Conservation (phyloP, 1,284 basidiomycete species). For the Fomitiporia mediterranea region DNA sequence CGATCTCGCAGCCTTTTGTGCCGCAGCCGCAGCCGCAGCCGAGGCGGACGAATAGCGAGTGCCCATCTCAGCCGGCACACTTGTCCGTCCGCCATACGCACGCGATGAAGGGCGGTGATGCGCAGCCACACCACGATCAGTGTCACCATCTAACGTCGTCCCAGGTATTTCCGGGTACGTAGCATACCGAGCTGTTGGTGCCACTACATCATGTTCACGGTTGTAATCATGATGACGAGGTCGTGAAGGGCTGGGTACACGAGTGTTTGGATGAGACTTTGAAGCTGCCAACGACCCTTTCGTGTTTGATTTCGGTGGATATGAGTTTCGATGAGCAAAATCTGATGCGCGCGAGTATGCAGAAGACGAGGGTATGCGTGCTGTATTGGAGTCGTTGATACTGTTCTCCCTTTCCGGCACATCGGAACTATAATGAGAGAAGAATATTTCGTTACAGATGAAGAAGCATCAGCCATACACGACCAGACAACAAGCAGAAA, state of each 20-base stretch:
- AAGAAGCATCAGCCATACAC: not conserved
- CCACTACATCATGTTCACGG: not conserved
- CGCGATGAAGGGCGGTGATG: not conserved
- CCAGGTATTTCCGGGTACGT: not conserved
- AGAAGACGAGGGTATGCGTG: not conserved
- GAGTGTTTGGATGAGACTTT: constrained; percentile 1
- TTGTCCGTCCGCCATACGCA: constrained; percentile 11
- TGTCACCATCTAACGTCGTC: not conserved
- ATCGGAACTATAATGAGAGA: not conserved
- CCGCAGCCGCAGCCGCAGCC: not conserved
- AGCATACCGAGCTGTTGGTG: not conserved
- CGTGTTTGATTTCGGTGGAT: not conserved
- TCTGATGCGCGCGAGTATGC: not conserved
- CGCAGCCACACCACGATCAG: not conserved
- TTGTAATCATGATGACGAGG: not conserved
- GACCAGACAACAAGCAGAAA: no score
- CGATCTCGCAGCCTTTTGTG: not conserved
- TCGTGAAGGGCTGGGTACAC: constrained; percentile 4
- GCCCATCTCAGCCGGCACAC: constrained; percentile 5
- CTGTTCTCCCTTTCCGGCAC: not conserved
- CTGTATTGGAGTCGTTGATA: not conserved
- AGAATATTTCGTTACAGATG: not conserved
- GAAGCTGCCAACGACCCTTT: not conserved
- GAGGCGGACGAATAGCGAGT: constrained; percentile 1
- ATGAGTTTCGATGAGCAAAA: not conserved